phyloP scores from a whole-genome alignment of 2,329 filamentous ascomycete species.

The Monosporascus cannonballus region DNA sequence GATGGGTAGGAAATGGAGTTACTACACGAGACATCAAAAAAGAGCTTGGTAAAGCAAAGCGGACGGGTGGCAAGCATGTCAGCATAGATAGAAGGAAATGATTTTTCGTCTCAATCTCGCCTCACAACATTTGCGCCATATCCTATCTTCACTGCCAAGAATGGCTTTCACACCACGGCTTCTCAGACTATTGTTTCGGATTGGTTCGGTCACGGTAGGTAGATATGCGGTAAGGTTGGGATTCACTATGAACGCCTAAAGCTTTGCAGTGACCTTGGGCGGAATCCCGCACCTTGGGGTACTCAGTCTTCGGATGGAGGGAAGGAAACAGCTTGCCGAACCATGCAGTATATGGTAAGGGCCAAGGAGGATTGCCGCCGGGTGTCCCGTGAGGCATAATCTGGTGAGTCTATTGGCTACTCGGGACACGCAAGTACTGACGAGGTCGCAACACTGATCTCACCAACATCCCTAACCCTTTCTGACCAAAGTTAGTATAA shows the following conservation, averaged over 20 bases:
- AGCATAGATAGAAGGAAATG: too few species aligned
- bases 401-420: background rate
- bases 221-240: background rate
- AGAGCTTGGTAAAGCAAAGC: too few species aligned
- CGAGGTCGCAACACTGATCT: background rate
- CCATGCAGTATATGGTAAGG: background rate
- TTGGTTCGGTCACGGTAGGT: background rate
- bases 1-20: too few species aligned
- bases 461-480: background rate
- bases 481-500: background rate
- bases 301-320: background rate
- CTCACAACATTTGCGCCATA: too few species aligned
- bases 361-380: background rate
- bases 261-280: background rate
- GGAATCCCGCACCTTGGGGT: background rate
- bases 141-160: too few species aligned
- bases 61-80: too few species aligned
- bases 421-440: background rate
- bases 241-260: background rate
- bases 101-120: too few species aligned
- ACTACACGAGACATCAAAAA: too few species aligned
- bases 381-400: background rate
- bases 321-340: background rate
- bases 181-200: background rate
- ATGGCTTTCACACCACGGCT: background rate